These are phyloP conservation scores for Xylogone sp. DNA, from an alignment of 2,329 filamentous ascomycete species.

Conservation along the genomic window DNA sequence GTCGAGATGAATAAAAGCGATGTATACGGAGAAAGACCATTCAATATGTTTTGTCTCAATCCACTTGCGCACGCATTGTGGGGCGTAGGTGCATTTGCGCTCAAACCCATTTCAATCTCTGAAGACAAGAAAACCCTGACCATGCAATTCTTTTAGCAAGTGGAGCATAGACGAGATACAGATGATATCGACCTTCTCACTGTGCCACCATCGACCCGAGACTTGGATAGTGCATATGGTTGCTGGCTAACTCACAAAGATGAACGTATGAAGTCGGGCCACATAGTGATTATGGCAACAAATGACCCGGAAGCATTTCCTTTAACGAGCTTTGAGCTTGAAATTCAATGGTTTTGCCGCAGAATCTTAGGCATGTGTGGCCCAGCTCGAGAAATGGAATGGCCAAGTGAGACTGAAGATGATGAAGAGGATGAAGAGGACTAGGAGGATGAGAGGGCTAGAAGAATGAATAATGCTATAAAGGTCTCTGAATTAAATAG, in stretches of 20 bases:
- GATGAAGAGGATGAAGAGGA: too few relatives aligned
- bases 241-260: not conserved
- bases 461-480: too few relatives aligned
- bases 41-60: not conserved
- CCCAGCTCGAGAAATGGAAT: too few relatives aligned
- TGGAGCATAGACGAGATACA: not conserved
- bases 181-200: conserved; percentile 7
- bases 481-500: too few relatives aligned
- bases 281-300: conserved; percentile 10
- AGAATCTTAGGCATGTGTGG: conserved; percentile 9
- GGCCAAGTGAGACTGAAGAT: too few relatives aligned
- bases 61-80: conserved; percentile 4
- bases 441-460: too few relatives aligned
- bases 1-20: not conserved
- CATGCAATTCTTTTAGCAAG: conserved; percentile 12
- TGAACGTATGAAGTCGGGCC: conserved; percentile 9
- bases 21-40: not conserved
- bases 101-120: conserved; percentile 11
- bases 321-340: conserved; percentile 10
- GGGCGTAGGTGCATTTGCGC: conserved; percentile 10
- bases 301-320: conserved; percentile 10
- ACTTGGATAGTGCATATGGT: not conserved
- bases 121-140: conserved; percentile 10
- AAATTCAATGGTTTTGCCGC: conserved; percentile 14
- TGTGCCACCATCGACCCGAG: conserved; percentile 1